phyloP scores from a whole-genome alignment of 2,329 filamentous ascomycete species.

The Sporothrix brunneoviolacea region DNA sequence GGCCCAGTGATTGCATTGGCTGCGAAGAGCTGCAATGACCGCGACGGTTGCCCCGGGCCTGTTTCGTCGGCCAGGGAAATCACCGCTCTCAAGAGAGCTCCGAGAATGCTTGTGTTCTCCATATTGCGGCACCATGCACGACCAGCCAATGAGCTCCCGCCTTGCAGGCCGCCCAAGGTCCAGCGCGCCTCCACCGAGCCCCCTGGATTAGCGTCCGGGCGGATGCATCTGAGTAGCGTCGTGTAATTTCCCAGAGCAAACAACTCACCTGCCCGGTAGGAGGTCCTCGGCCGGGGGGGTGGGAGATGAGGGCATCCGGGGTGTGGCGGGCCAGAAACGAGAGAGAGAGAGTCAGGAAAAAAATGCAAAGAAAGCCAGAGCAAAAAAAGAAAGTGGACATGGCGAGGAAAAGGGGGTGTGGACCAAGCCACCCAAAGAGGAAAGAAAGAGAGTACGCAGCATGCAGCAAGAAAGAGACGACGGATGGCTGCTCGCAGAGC shows the following conservation, averaged over 20 bases:
- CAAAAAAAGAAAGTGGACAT: constrained; percentile 7
- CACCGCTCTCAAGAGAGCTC: background rate
- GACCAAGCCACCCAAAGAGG: background rate
- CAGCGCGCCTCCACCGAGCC: constrained; percentile 13
- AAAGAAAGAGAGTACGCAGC: too few species aligned
- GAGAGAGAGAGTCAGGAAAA: background rate
- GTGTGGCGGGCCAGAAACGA: background rate
- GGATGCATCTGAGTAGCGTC: constrained; percentile 12
- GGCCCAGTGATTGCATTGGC: background rate
- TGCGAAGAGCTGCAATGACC: constrained; percentile 3
- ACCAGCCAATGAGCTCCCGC: constrained; percentile 3
- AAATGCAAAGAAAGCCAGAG: background rate
- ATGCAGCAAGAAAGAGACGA: background rate
- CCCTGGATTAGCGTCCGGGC: constrained; percentile 19
- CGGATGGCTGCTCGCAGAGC: background rate
- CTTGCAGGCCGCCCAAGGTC: constrained; percentile 5
- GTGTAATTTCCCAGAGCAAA: constrained; percentile 20
- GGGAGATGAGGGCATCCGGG: constrained; percentile 13
- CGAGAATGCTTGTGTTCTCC: background rate
- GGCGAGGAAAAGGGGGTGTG: constrained; percentile 13
- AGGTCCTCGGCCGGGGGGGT: constrained; percentile 1
- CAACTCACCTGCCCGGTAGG: constrained; percentile 7
- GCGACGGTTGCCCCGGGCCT: constrained; percentile 1
- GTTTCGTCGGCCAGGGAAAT: too few species aligned
- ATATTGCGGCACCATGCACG: background rate